phyloP scores from a whole-genome alignment of 805 yeast species.

The Wickerhamomyces xylosicus region DNA sequence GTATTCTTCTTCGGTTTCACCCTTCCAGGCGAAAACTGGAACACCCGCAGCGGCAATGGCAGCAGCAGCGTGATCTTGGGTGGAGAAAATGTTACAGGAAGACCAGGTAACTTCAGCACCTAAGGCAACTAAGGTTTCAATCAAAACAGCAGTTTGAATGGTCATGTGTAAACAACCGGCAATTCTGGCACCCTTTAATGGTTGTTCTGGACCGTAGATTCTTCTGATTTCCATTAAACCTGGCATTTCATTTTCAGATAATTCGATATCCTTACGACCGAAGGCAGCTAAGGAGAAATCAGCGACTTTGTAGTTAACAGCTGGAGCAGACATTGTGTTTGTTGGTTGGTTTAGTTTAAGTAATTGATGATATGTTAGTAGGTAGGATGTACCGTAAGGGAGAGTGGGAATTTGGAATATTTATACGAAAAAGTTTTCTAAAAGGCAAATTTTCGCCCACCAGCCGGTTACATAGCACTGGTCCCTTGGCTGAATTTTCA shows the following conservation, averaged over 20 bases:
- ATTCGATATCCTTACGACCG: constrained; percentile 98
- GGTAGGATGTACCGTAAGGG: no score
- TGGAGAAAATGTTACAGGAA: constrained; percentile 97
- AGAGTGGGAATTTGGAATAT: no score
- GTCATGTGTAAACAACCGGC: constrained; percentile 99
- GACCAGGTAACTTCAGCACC: constrained; percentile 99
- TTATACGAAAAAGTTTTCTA: no score
- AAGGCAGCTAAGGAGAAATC: constrained; percentile 98
- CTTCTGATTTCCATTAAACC: constrained; percentile 97
- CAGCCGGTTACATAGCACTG: no score
- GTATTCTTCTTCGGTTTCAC: constrained; percentile 99
- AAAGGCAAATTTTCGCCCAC: no score
- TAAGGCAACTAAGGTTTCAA: constrained; percentile 91
- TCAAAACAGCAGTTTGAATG: constrained; percentile 97
- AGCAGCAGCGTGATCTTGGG: constrained; percentile 99
- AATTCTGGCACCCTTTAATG: constrained; percentile 95
- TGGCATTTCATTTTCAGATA: constrained; percentile 99
- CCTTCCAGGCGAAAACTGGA: constrained; percentile 99
- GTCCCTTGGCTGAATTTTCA: no score
- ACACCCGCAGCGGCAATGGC: constrained; percentile 99
- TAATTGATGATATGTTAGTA: not conserved
- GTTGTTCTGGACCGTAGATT: constrained; percentile 85
- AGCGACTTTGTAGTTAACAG: constrained; percentile 85
- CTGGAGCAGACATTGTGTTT: constrained; percentile 42
- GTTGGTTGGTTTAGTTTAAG: not conserved